phyloP scores from a whole-genome alignment of 257 asterid species.

The Striga asiatica region DNA sequence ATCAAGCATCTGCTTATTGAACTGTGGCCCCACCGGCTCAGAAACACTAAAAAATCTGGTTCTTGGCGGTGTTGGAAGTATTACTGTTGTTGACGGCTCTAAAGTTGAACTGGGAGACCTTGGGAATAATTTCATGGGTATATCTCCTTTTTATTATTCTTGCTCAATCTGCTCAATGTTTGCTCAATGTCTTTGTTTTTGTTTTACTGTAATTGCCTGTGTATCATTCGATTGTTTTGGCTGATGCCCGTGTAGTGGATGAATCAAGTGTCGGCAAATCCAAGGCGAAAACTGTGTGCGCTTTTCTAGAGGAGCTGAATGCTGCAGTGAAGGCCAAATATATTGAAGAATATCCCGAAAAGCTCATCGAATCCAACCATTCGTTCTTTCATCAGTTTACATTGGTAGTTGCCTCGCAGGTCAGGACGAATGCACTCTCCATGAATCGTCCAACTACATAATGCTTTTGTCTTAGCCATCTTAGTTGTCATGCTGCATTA shows the following conservation, averaged over 20 bases:
- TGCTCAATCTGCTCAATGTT: neutral
- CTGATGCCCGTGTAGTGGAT: conserved; percentile 47
- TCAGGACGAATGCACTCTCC: conserved; percentile 12
- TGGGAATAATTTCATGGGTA: conserved; percentile 92
- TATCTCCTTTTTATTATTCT: neutral
- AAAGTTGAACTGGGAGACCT: conserved; percentile 90
- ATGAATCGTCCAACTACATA: neutral
- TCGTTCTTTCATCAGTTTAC: conserved; percentile 87
- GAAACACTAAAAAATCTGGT: conserved; percentile 90
- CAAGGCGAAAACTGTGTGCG: conserved; percentile 81
- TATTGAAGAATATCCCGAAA: conserved; percentile 74
- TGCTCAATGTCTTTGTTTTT: neutral
- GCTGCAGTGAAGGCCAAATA: conserved; percentile 93
- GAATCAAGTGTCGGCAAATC: conserved; percentile 85
- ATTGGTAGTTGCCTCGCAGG: conserved; percentile 81
- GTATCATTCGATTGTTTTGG: conserved; percentile 14
- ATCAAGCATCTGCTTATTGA: conserved; percentile 86
- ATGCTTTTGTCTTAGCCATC: neutral
- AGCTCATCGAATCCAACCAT: conserved; percentile 64
- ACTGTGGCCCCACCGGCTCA: conserved; percentile 97
- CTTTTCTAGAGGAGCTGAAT: conserved; percentile 90
- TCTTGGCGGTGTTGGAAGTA: conserved; percentile 96
- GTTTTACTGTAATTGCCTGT: neutral
- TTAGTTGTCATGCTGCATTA: neutral
- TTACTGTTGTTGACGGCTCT: conserved; percentile 89